phyloP scores from a whole-genome alignment of 257 asterid species.

The Gardenia jasminoides region DNA sequence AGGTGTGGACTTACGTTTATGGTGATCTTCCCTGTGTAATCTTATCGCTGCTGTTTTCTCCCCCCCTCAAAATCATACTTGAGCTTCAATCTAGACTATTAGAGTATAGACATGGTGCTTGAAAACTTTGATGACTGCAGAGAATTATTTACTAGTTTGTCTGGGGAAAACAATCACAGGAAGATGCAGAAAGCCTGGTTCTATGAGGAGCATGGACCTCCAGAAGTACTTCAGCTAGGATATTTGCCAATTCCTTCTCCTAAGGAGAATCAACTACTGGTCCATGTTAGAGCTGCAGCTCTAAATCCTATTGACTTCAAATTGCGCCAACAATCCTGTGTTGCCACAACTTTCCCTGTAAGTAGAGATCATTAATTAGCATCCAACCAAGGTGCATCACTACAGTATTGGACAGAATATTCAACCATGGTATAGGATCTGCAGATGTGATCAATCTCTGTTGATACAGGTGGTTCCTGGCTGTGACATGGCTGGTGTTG shows the following conservation, averaged over 20 bases:
- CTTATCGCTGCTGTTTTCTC: background rate
- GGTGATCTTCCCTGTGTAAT: background rate
- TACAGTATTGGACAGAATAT: background rate
- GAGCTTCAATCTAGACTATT: background rate
- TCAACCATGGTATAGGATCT: background rate
- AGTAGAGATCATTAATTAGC: conserved; percentile 14
- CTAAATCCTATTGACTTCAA: conserved; percentile 67
- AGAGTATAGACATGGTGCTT: background rate
- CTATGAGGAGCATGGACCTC: conserved; percentile 56
- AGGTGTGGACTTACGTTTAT: no score
- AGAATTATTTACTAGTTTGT: background rate
- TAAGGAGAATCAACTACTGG: conserved; percentile 38
- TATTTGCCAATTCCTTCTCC: conserved; percentile 50
- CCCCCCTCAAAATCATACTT: background rate
- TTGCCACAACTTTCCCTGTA: conserved; percentile 43
- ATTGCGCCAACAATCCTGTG: conserved; percentile 43
- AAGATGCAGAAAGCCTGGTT: conserved; percentile 64
- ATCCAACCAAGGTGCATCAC: background rate
- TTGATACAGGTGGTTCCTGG: conserved; percentile 58
- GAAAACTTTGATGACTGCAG: background rate
- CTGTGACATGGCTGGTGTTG: conserved; percentile 67
- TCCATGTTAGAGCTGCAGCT: conserved; percentile 58
- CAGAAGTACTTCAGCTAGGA: conserved; percentile 51
- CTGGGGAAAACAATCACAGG: background rate
- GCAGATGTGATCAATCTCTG: background rate